A percentile compares a stretch with the other conserved stretches of the same genome.
phyloP scores from a whole-genome alignment of 164 flowering plant species.

The Berberis thunbergii region DNA sequence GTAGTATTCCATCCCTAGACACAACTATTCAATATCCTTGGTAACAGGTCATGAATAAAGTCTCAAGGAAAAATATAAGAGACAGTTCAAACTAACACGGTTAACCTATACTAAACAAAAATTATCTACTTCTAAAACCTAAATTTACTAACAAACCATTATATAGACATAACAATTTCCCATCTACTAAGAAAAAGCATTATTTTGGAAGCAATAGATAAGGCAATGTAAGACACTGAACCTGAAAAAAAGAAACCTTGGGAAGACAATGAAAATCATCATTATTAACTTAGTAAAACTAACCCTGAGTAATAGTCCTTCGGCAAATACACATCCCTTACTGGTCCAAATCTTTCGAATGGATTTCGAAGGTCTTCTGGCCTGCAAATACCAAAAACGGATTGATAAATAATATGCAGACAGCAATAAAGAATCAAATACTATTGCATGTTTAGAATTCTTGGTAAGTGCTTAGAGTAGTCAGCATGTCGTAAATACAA shows the following conservation, averaged over 20 bases:
- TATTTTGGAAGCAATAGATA: no score
- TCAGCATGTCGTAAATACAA: neutral
- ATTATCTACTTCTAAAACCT: no score
- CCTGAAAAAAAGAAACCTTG: neutral
- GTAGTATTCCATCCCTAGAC: neutral
- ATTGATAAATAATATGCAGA: neutral
- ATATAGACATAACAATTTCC: no score
- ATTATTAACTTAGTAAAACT: slow-evolving; percentile 14
- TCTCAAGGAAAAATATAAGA: no score
- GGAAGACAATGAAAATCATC: neutral
- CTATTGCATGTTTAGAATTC: no score
- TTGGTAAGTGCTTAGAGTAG: neutral
- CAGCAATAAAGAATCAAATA: neutral
- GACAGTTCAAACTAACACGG: no score
- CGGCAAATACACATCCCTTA: slow-evolving; percentile 77
- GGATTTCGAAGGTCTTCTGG: slow-evolving; percentile 73
- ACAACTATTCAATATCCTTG: no score
- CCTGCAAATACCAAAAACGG: slow-evolving; percentile 24
- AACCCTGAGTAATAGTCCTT: slow-evolving; percentile 82
- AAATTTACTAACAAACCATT: no score
- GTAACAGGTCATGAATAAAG: no score
- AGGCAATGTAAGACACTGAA: no score
- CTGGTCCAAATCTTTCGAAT: slow-evolving; percentile 77
- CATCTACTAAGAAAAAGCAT: no score
- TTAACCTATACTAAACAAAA: no score